These are phyloP conservation scores for Diutina pseudorugosa DNA, from an alignment of 1,139 yeast genomes.

Conservation along the genomic window DNA sequence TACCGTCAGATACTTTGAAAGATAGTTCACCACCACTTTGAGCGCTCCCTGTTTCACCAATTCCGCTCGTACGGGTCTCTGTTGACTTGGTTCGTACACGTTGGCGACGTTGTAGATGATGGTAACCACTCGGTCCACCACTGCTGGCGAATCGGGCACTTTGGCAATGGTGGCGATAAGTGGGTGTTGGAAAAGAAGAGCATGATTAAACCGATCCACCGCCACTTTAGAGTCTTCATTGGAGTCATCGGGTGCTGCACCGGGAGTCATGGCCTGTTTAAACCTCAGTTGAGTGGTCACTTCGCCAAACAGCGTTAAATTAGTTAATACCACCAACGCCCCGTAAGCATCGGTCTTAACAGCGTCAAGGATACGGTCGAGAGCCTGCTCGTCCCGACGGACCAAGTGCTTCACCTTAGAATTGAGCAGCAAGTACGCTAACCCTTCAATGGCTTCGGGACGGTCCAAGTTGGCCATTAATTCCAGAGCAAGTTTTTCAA, in stretches of 20 bases:
- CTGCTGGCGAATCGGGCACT: not conserved
- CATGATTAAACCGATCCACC: constrained; percentile 4
- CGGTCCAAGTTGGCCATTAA: constrained; percentile 4
- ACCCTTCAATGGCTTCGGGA: constrained; percentile 6
- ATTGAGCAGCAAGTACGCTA: constrained; percentile 9
- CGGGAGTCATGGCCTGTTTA: constrained; percentile 8
- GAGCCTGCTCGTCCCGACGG: constrained; percentile 7
- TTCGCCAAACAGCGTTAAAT: constrained; percentile 6
- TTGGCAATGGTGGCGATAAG: not conserved
- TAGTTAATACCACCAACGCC: constrained; percentile 6
- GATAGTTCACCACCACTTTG: constrained; percentile 23
- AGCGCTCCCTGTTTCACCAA: constrained; percentile 37
- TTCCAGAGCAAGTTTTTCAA: constrained; percentile 6
- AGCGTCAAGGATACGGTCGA: constrained; percentile 6
- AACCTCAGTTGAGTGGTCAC: constrained; percentile 15
- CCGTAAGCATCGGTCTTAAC: constrained; percentile 8
- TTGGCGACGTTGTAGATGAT: constrained; percentile 13
- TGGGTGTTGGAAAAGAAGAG: not conserved
- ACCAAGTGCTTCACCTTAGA: constrained; percentile 5
- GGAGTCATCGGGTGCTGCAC: constrained; percentile 5
- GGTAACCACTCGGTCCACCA: not conserved
- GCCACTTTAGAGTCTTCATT: constrained; percentile 8
- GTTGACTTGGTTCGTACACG: constrained; percentile 11
- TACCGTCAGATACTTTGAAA: constrained; percentile 21
- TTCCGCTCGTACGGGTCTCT: constrained; percentile 17